Base-by-base conservation (phyloP, 768 basidiomycete genomes). In the Suillus plorans region DNA sequence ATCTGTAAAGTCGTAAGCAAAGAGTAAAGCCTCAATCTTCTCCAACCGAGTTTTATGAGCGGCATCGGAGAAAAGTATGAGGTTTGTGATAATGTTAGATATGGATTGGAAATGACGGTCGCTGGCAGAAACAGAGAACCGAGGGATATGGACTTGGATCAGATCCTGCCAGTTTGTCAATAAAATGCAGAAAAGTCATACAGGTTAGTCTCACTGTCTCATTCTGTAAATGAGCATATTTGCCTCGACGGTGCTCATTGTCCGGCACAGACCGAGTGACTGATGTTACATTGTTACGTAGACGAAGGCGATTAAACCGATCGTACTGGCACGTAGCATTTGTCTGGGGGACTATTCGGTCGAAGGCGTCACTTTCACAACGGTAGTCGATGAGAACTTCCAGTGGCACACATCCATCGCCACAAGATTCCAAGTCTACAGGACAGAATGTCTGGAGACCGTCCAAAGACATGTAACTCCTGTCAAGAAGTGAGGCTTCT, bases 401-500 rank as follows among this genome's bases (percentile, higher is more conserved):
- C 28, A 95, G 81, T n/a, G 96, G 96, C 34, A 99, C 87, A 63
- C 82, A 83, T 16, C 83, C 83, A 73, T 82, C 81, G 28, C 78
- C 79, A 7, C 78, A 79, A n/a, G 75, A 71, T 57, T 77, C 72
- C 13, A 74, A 67, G 37, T 77, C 71, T 2, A 82, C 81, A 1
- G 96, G 96, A 45, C 91, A 89, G 78, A 97, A 99, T 9, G 89
- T 86, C 75, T 99, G 96, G 39, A 98, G 81, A 2, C 93, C 93
- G 60, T 86, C 87, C 62, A 97, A 77, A 6, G 86, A 83, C 13
- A 87, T 88, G 69, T 91, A 94, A 56, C 87, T 95, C 77, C 94
- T 95, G 67, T 42, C 66, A 55, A 13, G 22, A 18, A 22, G 55
- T 42, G 20, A 61, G 52, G 42, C 10, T 28, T 14, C 7, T 31